These are phyloP conservation scores for Fusarium temperatum DNA, from an alignment of 2,329 filamentous ascomycete species.

Conservation along the genomic window DNA sequence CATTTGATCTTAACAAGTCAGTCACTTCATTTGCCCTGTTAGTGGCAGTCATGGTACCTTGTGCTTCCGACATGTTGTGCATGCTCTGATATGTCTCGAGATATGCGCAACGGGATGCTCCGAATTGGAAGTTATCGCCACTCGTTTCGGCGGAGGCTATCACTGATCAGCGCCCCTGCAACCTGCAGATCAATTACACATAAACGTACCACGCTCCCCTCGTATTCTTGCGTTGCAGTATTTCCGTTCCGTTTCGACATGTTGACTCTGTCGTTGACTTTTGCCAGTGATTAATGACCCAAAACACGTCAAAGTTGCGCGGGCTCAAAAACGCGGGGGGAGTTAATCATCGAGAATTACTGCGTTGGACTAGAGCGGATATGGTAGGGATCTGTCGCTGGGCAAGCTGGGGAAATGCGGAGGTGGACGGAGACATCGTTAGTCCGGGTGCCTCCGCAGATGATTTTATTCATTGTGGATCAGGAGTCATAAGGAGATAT, in stretches of 20 bases:
- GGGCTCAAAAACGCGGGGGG: slow-evolving; percentile 7
- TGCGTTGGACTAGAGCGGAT: background rate
- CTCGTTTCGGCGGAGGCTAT: slow-evolving; percentile 13
- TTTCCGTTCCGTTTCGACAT: slow-evolving; percentile 19
- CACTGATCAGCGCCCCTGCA: background rate
- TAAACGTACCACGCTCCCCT: background rate
- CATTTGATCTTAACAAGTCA: slow-evolving; percentile 48
- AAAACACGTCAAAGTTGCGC: background rate
- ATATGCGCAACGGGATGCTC: slow-evolving; percentile 53
- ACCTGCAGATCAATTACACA: fast-evolving
- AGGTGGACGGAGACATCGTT: background rate
- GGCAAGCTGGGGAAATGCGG: slow-evolving; percentile 12
- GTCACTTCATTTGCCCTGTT: fast-evolving
- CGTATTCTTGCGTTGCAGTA: background rate
- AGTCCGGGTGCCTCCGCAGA: slow-evolving; percentile 1
- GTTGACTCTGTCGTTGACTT: background rate
- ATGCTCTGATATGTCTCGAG: slow-evolving; percentile 52
- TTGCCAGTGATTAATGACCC: background rate
- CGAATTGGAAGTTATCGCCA: slow-evolving; percentile 56
- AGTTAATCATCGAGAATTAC: background rate
- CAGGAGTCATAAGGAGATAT: background rate
- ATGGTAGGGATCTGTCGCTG: background rate
- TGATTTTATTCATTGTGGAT: background rate
- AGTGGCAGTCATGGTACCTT: slow-evolving; percentile 45
- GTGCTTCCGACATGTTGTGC: slow-evolving; percentile 52